Evolutionary conservation across 2,329 filamentous ascomycete genomes (phyloP).

Genomic region (Dactylonectria estremocensis): DNA sequence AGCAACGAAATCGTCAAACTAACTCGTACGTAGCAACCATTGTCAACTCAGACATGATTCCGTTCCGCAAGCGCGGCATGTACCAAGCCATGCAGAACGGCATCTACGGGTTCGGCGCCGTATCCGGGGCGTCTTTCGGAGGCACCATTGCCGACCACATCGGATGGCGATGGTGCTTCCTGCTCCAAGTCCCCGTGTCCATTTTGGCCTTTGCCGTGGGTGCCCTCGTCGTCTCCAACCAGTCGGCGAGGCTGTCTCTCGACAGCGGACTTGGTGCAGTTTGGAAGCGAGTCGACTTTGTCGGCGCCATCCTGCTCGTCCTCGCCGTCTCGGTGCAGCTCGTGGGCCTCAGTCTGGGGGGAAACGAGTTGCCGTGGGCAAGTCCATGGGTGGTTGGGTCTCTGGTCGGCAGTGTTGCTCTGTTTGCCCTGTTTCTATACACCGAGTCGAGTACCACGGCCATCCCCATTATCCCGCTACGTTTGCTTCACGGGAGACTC

Average conservation of each 20-base stretch:
- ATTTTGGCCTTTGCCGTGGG: slow-evolving; percentile 68
- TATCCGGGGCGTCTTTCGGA: slow-evolving; percentile 75
- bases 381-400: slow-evolving; percentile 63
- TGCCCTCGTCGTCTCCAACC: slow-evolving; percentile 66
- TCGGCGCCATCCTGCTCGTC: slow-evolving; percentile 70
- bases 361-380: slow-evolving; percentile 69
- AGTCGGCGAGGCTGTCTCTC: slow-evolving; percentile 49
- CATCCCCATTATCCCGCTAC: slow-evolving; percentile 68
- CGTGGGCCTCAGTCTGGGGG: slow-evolving; percentile 68
- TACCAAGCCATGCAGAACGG: slow-evolving; percentile 75
- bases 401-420: slow-evolving; percentile 59
- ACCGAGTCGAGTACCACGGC: slow-evolving; percentile 66
- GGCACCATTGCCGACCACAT: slow-evolving; percentile 75
- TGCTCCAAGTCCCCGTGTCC: slow-evolving; percentile 74
- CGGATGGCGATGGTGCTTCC: slow-evolving; percentile 79
- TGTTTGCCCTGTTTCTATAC: slow-evolving; percentile 62
- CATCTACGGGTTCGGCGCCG: slow-evolving; percentile 73
- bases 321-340: slow-evolving; percentile 71
- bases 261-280: slow-evolving; percentile 54
- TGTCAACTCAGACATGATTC: slow-evolving; percentile 76
- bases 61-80: slow-evolving; percentile 69
- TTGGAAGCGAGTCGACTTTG: slow-evolving; percentile 71
- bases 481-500: slow-evolving; percentile 70
- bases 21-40: slow-evolving; percentile 56
- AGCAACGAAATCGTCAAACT: background rate